Percentiles rank a stretch among this genome's conserved stretches.
phyloP scores from a whole-genome alignment of 2,329 filamentous ascomycete species.

The Elsinoe ampelina region DNA sequence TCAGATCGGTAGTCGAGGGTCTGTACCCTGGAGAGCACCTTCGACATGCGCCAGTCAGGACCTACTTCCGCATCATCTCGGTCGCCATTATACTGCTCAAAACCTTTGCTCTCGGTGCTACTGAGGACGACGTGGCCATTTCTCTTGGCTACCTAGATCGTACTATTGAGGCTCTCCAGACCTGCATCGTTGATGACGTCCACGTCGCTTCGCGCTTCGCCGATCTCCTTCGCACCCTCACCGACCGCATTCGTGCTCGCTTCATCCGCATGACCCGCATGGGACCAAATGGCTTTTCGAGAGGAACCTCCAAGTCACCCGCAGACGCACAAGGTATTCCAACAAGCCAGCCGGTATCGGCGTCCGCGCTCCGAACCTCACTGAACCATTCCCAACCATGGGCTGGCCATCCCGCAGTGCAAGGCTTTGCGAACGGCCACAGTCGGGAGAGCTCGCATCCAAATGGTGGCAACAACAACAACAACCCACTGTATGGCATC shows the following conservation, averaged over 20 bases:
- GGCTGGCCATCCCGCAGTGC: constrained; percentile 20
- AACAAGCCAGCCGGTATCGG: constrained; percentile 7
- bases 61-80: constrained; percentile 78
- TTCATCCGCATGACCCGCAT: constrained; percentile 47
- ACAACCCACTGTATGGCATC: constrained; percentile 34
- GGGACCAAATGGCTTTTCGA: constrained; percentile 42
- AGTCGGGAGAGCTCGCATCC: constrained; percentile 2
- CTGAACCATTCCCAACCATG: constrained; percentile 18
- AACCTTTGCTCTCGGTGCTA: constrained; percentile 73
- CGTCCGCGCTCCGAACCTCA: constrained; percentile 11
- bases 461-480: constrained; percentile 21
- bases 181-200: constrained; percentile 75
- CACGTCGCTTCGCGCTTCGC: constrained; percentile 78
- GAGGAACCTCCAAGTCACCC: constrained; percentile 16
- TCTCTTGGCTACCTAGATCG: constrained; percentile 67
- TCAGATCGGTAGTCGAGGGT: constrained; percentile 67
- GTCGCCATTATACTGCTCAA: constrained; percentile 78
- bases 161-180: constrained; percentile 63
- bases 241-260: constrained; percentile 60
- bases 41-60: constrained; percentile 72
- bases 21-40: constrained; percentile 66
- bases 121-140: constrained; percentile 65
- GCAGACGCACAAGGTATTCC: constrained; percentile 10
- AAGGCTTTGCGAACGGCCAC: not conserved
- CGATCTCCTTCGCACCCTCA: constrained; percentile 70